Evolutionary conservation across 768 basidiomycete species (phyloP).

Genomic region (Lentinula aciculospora): DNA sequence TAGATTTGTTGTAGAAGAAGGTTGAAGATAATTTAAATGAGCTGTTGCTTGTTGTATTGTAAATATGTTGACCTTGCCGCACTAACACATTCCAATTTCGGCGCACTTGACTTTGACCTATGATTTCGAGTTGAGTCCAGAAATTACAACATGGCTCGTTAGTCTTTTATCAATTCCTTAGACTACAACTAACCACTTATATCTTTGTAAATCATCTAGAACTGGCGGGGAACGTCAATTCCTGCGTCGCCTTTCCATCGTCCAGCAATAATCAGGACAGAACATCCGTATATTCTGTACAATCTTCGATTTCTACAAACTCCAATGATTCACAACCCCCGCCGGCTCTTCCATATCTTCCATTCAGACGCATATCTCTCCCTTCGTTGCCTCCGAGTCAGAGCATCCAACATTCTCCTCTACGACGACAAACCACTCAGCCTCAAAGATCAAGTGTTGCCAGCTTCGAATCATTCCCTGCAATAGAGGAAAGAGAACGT

Average conservation of each 20-base stretch:
- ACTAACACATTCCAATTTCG: not conserved
- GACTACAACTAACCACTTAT: not conserved
- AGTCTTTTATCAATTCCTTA: not conserved
- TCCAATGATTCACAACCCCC: slow-evolving; percentile 19
- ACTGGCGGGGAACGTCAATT: not conserved
- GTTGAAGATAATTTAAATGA: no score
- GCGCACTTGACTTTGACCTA: not conserved
- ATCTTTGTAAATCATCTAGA: not conserved
- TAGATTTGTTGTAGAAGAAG: no score
- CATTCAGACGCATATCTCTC: slow-evolving; percentile 60
- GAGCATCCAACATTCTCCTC: slow-evolving; percentile 21
- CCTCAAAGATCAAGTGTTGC: slow-evolving; percentile 46
- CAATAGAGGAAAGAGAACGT: slow-evolving; percentile 28
- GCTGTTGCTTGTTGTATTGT: no score
- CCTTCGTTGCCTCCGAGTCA: slow-evolving; percentile 53
- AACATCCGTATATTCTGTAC: slow-evolving; percentile 6
- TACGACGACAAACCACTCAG: slow-evolving; percentile 54
- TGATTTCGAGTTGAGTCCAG: not conserved
- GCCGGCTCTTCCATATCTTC: slow-evolving; percentile 42
- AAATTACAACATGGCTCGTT: not conserved
- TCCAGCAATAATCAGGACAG: slow-evolving; percentile 14
- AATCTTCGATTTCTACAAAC: slow-evolving; percentile 7
- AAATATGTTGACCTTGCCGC: not conserved
- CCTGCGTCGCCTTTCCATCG: slow-evolving; percentile 24
- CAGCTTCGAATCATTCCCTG: slow-evolving; percentile 69